Evolutionary conservation across 148 eudicot species (phyloP).

Genomic region (Amaranthus cruentus): DNA sequence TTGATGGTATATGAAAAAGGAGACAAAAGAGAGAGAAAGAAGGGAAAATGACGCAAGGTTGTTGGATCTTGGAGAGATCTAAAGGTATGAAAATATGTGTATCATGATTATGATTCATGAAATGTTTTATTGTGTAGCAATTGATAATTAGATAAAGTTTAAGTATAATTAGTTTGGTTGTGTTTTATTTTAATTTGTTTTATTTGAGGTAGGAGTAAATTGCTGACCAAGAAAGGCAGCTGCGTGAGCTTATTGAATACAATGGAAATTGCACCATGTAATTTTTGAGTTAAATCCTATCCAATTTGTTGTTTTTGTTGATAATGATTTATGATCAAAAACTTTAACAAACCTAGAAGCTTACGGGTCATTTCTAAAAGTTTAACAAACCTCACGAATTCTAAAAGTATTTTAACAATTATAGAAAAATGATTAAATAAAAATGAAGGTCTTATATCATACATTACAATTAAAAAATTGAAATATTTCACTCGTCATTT

Average conservation of each 20-base stretch:
- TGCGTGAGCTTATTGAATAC: neutral
- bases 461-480: no score
- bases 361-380: no score
- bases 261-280: neutral
- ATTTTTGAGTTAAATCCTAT: no score
- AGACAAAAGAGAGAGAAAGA: neutral
- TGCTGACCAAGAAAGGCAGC: slow-evolving; percentile 17
- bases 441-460: no score
- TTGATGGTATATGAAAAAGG: slow-evolving; percentile 1
- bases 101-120: neutral
- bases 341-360: no score
- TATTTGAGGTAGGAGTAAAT: neutral
- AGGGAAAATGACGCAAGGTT: neutral
- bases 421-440: no score
- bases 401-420: no score
- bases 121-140: neutral
- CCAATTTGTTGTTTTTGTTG: no score
- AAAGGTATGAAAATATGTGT: neutral
- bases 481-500: no score
- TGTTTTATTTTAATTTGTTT: neutral
- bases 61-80: slow-evolving; percentile 18
- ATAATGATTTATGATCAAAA: no score
- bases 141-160: neutral
- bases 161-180: neutral
- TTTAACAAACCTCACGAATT: no score